Evolutionary conservation across 169 alveolate genomes (phyloP).

Genomic region (Plasmodium chabaudi): DNA sequence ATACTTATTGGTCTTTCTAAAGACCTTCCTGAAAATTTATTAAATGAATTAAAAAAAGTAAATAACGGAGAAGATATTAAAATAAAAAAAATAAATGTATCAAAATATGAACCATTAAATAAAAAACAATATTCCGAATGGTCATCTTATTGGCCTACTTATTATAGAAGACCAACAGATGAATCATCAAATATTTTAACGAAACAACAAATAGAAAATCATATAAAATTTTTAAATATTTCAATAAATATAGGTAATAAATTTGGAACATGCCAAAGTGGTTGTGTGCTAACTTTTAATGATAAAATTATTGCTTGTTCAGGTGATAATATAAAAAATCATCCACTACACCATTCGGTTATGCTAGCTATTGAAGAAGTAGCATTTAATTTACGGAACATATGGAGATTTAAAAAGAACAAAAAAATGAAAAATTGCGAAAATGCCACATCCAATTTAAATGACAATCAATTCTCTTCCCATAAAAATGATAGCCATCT

Average conservation of each 20-base stretch:
- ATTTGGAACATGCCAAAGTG: conserved; percentile 79
- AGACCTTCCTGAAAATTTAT: conserved; percentile 26
- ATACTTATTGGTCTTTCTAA: conserved; percentile 40
- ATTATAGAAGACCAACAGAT: conserved; percentile 83
- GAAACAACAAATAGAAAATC: conserved; percentile 63
- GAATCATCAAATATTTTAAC: conserved; percentile 77
- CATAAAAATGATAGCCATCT: too few relatives aligned
- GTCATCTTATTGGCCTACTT: conserved; percentile 87
- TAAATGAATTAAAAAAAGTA: conserved; percentile 10
- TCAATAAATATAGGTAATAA: conserved; percentile 38
- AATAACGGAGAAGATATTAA: conserved; percentile 17
- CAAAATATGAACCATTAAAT: conserved; percentile 85
- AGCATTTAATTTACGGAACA: conserved; percentile 69
- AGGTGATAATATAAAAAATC: conserved; percentile 81
- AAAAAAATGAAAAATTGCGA: conserved; percentile 17
- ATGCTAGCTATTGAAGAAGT: conserved; percentile 84
- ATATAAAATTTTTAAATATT: conserved; percentile 41
- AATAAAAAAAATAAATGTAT: conserved; percentile 74
- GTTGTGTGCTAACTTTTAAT: conserved; percentile 84
- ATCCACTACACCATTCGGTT: conserved; percentile 86
- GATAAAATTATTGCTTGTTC: conserved; percentile 84
- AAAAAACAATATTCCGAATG: conserved; percentile 81
- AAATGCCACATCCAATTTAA: not conserved
- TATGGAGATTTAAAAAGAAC: conserved; percentile 43
- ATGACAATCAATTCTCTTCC: not conserved